Conservation (phyloP, 495 filamentous ascomycete species). For the Margaritispora aquatica region DNA sequence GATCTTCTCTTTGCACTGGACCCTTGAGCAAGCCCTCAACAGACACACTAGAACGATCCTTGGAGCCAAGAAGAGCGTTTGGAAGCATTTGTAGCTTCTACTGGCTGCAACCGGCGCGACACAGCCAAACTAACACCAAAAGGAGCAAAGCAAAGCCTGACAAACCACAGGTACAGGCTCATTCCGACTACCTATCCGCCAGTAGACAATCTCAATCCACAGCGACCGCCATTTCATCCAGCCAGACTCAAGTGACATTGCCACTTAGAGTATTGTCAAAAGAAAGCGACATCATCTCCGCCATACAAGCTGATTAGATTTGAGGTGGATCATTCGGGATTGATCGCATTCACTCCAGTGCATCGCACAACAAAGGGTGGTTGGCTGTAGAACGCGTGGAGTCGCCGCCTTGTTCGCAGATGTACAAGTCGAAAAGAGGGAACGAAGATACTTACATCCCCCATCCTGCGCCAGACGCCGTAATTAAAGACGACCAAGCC, state of each 20-base stretch:
- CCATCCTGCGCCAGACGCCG: constrained; percentile 20
- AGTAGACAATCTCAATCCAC: too few relatives aligned
- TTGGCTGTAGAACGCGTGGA: not conserved
- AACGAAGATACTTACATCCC: constrained; percentile 15
- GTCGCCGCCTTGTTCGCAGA: not conserved
- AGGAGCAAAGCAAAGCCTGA: too few relatives aligned
- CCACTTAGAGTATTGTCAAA: too few relatives aligned
- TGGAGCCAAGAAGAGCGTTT: not conserved
- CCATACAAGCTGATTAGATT: not conserved
- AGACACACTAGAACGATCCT: not conserved
- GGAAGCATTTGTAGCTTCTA: not conserved
- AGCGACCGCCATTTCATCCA: too few relatives aligned
- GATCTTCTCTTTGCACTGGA: too few relatives aligned
- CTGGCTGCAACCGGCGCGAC: not conserved
- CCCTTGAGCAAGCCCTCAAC: not conserved
- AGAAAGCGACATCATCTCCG: not conserved
- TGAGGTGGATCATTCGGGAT: not conserved
- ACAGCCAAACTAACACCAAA: not conserved
- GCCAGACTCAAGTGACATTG: too few relatives aligned
- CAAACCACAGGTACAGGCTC: not conserved
- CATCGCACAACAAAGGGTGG: not conserved
- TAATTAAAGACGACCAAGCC: constrained; percentile 9
- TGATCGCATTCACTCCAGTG: too few relatives aligned
- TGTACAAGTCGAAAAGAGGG: not conserved
- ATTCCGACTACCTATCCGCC: too few relatives aligned